phyloP scores from a whole-genome alignment of 116 monocot species.

The Trichopus zeylanicus region DNA sequence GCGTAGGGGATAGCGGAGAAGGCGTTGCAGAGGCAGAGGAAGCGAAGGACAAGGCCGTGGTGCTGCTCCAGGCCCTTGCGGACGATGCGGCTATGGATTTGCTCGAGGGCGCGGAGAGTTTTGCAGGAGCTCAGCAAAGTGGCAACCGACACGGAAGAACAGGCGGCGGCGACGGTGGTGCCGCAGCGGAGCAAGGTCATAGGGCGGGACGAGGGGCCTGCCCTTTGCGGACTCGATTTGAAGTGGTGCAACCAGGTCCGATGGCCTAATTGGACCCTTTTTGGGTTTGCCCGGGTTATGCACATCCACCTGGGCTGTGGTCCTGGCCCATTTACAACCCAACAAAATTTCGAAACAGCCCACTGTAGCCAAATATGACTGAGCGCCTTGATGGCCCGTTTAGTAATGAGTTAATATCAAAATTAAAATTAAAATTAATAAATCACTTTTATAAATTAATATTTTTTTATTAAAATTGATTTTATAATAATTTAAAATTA shows the following conservation, averaged over 20 bases:
- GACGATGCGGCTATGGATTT: conserved; percentile 37
- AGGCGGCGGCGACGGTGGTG: conserved; percentile 3
- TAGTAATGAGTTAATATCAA: too few relatives aligned
- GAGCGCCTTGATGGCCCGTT: too few relatives aligned
- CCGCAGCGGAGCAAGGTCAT: background rate
- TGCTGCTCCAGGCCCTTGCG: conserved; percentile 31
- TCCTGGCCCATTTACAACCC: too few relatives aligned
- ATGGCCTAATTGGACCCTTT: background rate
- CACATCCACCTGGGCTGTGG: background rate
- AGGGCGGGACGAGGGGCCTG: background rate
- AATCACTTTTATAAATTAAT: too few relatives aligned
- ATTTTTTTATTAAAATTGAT: too few relatives aligned
- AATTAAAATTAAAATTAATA: too few relatives aligned
- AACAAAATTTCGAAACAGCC: too few relatives aligned
- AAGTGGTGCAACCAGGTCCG: background rate
- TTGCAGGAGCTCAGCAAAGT: conserved; percentile 18
- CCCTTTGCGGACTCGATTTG: background rate
- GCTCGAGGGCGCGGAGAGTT: conserved; percentile 18
- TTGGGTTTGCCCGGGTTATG: background rate
- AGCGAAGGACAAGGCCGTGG: conserved; percentile 25
- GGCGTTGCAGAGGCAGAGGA: conserved; percentile 31
- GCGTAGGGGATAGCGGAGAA: conserved; percentile 24
- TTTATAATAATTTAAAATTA: too few relatives aligned
- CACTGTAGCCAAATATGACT: too few relatives aligned
- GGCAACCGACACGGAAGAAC: conserved; percentile 8